phyloP scores from a whole-genome alignment of 1,139 yeast species.

The Nakaseomyces sp. region DNA sequence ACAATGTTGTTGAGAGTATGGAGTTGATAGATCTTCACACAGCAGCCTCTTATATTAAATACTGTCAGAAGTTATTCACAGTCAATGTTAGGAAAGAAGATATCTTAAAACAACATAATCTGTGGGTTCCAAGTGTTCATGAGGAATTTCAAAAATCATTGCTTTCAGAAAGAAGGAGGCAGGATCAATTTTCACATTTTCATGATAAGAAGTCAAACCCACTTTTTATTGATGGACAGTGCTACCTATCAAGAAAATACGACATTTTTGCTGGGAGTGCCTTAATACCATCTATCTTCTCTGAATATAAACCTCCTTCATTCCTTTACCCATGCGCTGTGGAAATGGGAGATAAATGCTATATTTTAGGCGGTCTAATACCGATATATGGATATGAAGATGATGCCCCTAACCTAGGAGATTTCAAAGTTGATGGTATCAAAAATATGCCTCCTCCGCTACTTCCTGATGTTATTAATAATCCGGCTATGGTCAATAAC shows the following conservation, averaged over 20 bases:
- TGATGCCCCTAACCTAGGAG: slow-evolving; percentile 29
- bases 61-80: slow-evolving; percentile 10
- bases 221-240: slow-evolving; percentile 12
- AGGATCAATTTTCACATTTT: not conserved
- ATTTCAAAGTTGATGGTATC: slow-evolving; percentile 31
- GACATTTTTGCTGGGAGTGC: slow-evolving; percentile 13
- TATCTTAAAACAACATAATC: slow-evolving; percentile 8
- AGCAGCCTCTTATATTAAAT: slow-evolving; percentile 9
- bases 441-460: slow-evolving; percentile 39
- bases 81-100: slow-evolving; percentile 9
- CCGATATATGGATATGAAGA: slow-evolving; percentile 29
- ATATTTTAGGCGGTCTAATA: slow-evolving; percentile 36
- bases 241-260: slow-evolving; percentile 12
- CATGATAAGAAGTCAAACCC: slow-evolving; percentile 7
- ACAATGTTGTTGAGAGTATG: not conserved
- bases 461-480: slow-evolving; percentile 30
- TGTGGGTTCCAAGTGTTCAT: slow-evolving; percentile 6
- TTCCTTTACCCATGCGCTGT: slow-evolving; percentile 35
- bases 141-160: slow-evolving; percentile 2
- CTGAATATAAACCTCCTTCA: slow-evolving; percentile 32
- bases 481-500: slow-evolving; percentile 34
- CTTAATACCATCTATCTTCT: slow-evolving; percentile 30
- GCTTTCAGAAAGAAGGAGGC: not conserved
- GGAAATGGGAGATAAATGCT: slow-evolving; percentile 30
- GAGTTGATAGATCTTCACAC: slow-evolving; percentile 7